Evolutionary conservation across 441 rosid species (phyloP).

Genomic region (Gossypium davidsonii): DNA sequence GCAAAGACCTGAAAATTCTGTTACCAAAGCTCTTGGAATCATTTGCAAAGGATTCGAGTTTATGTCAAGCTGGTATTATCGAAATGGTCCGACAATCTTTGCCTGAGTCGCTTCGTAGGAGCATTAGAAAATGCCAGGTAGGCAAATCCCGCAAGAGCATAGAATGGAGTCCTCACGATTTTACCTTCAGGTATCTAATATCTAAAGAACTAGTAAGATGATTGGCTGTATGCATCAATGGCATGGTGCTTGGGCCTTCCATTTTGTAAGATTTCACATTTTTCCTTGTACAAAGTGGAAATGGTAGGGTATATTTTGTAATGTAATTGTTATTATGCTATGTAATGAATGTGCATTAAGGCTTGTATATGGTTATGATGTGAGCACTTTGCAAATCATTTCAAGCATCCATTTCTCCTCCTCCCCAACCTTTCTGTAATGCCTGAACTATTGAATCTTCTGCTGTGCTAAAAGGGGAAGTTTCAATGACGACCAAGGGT

Average conservation of each 20-base stretch:
- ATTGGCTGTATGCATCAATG: constrained; percentile 10
- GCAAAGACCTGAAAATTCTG: constrained; percentile 62
- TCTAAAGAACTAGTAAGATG: constrained; percentile 66
- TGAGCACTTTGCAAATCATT: neutral
- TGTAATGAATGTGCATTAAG: neutral
- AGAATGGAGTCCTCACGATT: constrained; percentile 78
- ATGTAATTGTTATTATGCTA: constrained; percentile 15
- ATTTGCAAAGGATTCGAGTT: constrained; percentile 63
- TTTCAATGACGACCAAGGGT: constrained; percentile 12
- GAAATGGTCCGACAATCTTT: constrained; percentile 63
- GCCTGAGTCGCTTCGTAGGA: constrained; percentile 55
- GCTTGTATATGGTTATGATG: neutral
- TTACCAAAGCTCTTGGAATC: constrained; percentile 78
- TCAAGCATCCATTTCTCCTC: neutral
- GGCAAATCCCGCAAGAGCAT: constrained; percentile 59
- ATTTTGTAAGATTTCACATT: constrained; percentile 14
- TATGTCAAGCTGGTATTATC: constrained; percentile 44
- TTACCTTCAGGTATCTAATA: constrained; percentile 75
- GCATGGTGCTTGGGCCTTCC: constrained; percentile 1
- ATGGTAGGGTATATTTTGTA: constrained; percentile 20
- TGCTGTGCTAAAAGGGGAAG: constrained; percentile 13
- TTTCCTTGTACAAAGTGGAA: constrained; percentile 32
- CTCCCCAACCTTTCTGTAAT: too few relatives aligned
- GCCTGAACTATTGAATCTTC: constrained; percentile 9
- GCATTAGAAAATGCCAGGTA: constrained; percentile 45